Percentiles rank a stretch among this genome's conserved stretches.
phyloP scores from a whole-genome alignment of 2,329 filamentous ascomycete genomes.

The Arthroderma uncinatum region DNA sequence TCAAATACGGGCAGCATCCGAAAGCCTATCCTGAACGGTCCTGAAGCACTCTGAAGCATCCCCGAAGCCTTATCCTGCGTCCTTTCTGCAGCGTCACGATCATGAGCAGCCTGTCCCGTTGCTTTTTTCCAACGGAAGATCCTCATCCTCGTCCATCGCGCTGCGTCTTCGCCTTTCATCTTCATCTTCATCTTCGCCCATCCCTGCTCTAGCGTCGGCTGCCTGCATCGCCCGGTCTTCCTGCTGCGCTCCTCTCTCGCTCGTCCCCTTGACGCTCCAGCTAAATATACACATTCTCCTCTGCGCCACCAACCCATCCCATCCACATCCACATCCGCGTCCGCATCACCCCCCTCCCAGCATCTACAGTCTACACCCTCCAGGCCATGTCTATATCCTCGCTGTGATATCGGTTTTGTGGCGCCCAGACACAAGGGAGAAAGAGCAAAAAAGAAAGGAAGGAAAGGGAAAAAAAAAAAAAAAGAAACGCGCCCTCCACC shows the following conservation, averaged over 20 bases:
- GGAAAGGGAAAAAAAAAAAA: neutral
- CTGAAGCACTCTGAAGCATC: neutral
- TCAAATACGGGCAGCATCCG: neutral
- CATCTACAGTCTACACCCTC: neutral
- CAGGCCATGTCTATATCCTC: neutral
- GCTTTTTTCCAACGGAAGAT: neutral
- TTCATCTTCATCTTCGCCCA: neutral
- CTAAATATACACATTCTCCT: neutral
- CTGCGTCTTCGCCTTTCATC: neutral
- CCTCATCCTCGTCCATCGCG: neutral
- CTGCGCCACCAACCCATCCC: neutral
- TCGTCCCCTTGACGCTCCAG: neutral
- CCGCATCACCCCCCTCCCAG: neutral
- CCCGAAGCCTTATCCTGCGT: neutral
- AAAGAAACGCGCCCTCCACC: constrained; percentile 5
- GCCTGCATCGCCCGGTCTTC: neutral
- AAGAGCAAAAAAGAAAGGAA: neutral
- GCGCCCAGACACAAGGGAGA: neutral
- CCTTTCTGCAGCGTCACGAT: neutral
- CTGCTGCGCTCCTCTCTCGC: neutral
- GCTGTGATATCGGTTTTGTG: constrained; percentile 1
- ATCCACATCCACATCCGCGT: neutral
- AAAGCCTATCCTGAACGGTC: neutral
- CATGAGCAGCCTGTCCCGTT: neutral
- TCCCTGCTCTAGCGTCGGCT: constrained; percentile 4